These are phyloP conservation scores for Fusarium sp. DNA, from an alignment of 2,329 filamentous ascomycete species.

Conservation along the genomic window DNA sequence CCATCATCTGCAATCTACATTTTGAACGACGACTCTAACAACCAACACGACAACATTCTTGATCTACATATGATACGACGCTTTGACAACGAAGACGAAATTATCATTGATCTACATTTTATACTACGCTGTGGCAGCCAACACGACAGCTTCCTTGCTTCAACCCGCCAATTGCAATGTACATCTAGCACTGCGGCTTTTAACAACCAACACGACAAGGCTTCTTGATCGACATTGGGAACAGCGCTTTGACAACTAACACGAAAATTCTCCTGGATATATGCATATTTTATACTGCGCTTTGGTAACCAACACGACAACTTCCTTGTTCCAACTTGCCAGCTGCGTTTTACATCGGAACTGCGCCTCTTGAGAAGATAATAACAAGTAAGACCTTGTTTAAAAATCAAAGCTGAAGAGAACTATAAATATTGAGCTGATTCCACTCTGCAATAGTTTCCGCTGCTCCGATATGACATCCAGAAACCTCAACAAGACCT, in stretches of 20 bases:
- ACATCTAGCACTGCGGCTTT: neutral
- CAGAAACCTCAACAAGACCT: slow-evolving; percentile 38
- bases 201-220: neutral
- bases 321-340: neutral
- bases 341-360: neutral
- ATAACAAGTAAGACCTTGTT: fast-evolving
- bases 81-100: no score
- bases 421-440: neutral
- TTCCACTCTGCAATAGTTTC: neutral
- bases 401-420: neutral
- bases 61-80: no score
- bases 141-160: no score
- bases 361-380: neutral
- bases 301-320: neutral
- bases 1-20: neutral
- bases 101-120: no score
- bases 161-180: no score
- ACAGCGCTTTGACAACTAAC: neutral
- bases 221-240: neutral
- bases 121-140: no score
- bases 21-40: no score
- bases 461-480: slow-evolving; percentile 19
- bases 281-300: neutral
- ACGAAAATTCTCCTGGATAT: no score
- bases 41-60: no score